A percentile compares a stretch with the other conserved stretches of the same genome.
Conservation (phyloP, 2,329 filamentous ascomycete species). For the Diaporthe velutina region DNA sequence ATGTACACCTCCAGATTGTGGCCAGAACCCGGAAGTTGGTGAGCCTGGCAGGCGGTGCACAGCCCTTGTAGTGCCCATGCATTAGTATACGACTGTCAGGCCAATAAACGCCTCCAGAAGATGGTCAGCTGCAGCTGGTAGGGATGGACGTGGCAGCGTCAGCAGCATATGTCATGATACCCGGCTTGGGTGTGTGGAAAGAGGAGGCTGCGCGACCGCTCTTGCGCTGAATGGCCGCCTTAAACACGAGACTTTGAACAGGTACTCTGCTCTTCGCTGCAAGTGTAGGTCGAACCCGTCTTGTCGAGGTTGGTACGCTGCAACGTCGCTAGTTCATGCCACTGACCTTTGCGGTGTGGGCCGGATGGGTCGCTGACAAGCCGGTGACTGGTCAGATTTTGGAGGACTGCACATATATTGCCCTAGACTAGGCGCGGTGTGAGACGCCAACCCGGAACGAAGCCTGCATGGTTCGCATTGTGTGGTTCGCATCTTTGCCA, state of each 20-base stretch:
- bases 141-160: not conserved
- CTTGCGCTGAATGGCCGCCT: rapidly evolving
- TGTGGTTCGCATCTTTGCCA: not conserved
- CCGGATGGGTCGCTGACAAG: not conserved
- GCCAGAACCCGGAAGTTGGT: not conserved
- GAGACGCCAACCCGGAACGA: not conserved
- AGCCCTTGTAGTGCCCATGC: not conserved
- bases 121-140: not conserved
- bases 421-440: not conserved
- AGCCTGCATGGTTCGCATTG: not conserved
- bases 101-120: not conserved
- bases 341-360: no score
- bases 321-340: no score
- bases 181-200: not conserved
- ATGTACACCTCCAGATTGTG: not conserved
- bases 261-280: no score
- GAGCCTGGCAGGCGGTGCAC: not conserved
- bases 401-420: not conserved
- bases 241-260: not conserved
- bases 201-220: rapidly evolving
- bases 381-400: not conserved
- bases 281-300: no score
- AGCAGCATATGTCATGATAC: not conserved
- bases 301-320: no score
- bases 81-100: not conserved